Base-by-base conservation (phyloP, 768 basidiomycete species). In the Tephrocybe sp. region DNA sequence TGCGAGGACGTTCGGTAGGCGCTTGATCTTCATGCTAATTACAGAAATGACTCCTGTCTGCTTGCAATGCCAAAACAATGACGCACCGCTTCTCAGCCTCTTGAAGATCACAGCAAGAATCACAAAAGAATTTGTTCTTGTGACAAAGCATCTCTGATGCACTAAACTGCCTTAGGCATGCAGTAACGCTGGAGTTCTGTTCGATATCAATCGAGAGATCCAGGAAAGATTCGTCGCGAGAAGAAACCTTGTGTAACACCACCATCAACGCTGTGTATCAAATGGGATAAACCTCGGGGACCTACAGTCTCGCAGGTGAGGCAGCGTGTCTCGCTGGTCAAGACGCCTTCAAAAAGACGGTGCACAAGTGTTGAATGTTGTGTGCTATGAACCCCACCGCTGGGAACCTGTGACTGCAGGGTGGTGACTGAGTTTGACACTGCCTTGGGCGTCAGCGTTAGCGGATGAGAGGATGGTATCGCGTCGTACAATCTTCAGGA, bases 151-250 rank as follows among this genome's bases (percentile, higher is more conserved):
- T 99, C 69, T 99, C 97, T 62, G 89, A 92, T 32, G 94, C 95
- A 62, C 92, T 96, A 66, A 99, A 99, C 64, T 95, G 92, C 38
- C 93, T 82, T 28, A 99, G 80, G 65, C 97, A 99, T 6, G 95
- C 89, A 1, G 95, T 96, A 45, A 99, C 86, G 55, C 92, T 96
- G 3, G 94, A 91, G 68, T 98, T 97, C 67, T 97, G 92, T 65
- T 98, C 96, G 58, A 99, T 98, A 66, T 99, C 97, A 69, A 99
- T 92, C 4, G 95, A 98, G n/a, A 99, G 78, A 70, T 99, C 97
- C 47, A 99, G 80, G 71, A 99, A 99, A 9, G 87, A 83, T 68
- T 99, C 97, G 62, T 98, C 96, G 16, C 97, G 86, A 9, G 93
- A 89, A 6, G 92, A 92, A 4, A 91, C 83, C 89, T 92, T 54